phyloP scores from a whole-genome alignment of 176 grass and related monocot genomes.

The Puccinellia tenuiflora region DNA sequence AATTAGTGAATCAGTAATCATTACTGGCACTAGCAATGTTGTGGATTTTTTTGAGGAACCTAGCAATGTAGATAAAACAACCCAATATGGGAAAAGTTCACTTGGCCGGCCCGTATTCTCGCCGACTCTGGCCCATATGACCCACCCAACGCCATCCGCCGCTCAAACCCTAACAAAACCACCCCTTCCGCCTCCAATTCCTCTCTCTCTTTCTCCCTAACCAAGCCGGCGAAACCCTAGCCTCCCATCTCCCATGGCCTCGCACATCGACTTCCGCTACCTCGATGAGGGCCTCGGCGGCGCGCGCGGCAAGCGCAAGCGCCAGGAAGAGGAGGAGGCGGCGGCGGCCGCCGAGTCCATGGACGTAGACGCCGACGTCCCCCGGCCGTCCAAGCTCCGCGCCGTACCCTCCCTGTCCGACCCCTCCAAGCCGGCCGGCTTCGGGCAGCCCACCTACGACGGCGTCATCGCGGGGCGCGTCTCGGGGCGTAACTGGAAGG shows the following conservation, averaged over 20 bases:
- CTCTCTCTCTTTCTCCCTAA: neutral
- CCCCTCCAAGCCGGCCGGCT: slow-evolving; percentile 69
- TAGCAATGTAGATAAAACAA: too few relatives aligned
- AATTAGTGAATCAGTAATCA: too few relatives aligned
- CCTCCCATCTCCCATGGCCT: slow-evolving; percentile 51
- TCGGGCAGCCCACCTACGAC: slow-evolving; percentile 80
- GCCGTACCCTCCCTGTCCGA: slow-evolving; percentile 63
- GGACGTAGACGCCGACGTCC: slow-evolving; percentile 49
- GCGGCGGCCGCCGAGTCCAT: slow-evolving; percentile 43
- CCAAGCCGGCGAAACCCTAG: neutral
- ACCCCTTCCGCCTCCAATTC: neutral
- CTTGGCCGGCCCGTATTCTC: neutral
- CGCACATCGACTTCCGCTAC: slow-evolving; percentile 80
- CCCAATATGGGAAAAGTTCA: neutral
- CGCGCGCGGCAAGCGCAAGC: slow-evolving; percentile 76
- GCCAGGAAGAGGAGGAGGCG: slow-evolving; percentile 18
- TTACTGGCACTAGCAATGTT: too few relatives aligned
- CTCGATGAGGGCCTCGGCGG: slow-evolving; percentile 92
- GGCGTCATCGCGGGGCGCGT: slow-evolving; percentile 77
- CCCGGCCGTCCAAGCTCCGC: slow-evolving; percentile 57
- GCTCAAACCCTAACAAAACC: slow-evolving; percentile 57
- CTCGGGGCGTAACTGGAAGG: slow-evolving; percentile 88
- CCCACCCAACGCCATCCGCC: neutral
- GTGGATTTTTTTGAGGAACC: too few relatives aligned
- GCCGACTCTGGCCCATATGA: slow-evolving; percentile 10